A percentile compares a stretch with the other conserved stretches of the same genome.
These are phyloP conservation scores for Leccinum olivaceopallidum DNA, from an alignment of 768 basidiomycete species.

Conservation along the genomic window DNA sequence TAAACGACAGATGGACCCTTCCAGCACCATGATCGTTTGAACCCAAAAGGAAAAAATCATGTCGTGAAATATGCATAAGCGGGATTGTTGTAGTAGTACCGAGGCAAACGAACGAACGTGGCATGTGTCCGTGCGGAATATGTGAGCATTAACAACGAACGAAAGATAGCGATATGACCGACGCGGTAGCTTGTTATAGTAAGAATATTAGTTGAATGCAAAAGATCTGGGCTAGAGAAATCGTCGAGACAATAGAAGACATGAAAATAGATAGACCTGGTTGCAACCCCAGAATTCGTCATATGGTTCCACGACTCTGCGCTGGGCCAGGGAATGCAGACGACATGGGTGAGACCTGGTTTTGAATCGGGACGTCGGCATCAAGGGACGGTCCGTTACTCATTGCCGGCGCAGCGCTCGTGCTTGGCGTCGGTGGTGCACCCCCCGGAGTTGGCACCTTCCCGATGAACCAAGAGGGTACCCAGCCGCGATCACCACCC, in stretches of 20 bases:
- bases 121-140: slow-evolving; percentile 19
- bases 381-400: slow-evolving; percentile 32
- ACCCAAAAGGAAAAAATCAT: slow-evolving; percentile 17
- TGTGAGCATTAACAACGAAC: slow-evolving; percentile 31
- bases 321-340: slow-evolving; percentile 65
- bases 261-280: slow-evolving; percentile 25
- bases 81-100: slow-evolving; percentile 13
- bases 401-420: slow-evolving; percentile 41
- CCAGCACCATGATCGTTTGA: slow-evolving; percentile 12
- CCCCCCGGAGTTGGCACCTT: slow-evolving; percentile 58
- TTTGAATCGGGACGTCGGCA: slow-evolving; percentile 44
- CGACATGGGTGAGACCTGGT: slow-evolving; percentile 74
- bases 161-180: slow-evolving; percentile 27
- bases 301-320: slow-evolving; percentile 26
- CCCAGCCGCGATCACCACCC: slow-evolving; percentile 94
- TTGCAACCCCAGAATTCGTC: slow-evolving; percentile 17
- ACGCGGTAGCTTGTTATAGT: slow-evolving; percentile 18
- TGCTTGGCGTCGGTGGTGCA: slow-evolving; percentile 49
- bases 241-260: slow-evolving; percentile 13
- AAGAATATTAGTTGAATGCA: slow-evolving; percentile 23
- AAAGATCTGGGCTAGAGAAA: slow-evolving; percentile 18
- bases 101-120: slow-evolving; percentile 10
- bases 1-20: slow-evolving; percentile 16
- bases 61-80: slow-evolving; percentile 19
- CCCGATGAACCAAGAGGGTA: slow-evolving; percentile 97